Percentiles rank a stretch among this genome's conserved stretches.
These are phyloP conservation scores for Apiospora kogelbergensis DNA, from an alignment of 2,329 filamentous ascomycete species.

Conservation along the genomic window DNA sequence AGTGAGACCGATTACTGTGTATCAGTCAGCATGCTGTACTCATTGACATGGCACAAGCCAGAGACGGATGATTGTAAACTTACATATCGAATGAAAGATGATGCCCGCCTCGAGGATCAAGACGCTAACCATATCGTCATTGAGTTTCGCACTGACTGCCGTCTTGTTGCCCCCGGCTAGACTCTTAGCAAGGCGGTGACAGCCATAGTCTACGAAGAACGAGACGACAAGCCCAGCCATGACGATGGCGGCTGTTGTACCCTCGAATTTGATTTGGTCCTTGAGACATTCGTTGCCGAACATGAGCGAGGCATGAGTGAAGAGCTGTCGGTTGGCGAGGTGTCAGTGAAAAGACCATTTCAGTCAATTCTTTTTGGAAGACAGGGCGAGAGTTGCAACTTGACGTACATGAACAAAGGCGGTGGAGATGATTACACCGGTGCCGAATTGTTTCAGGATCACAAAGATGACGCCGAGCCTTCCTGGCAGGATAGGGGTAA, in stretches of 20 bases:
- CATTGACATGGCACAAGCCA: neutral
- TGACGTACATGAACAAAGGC: slow-evolving; percentile 65
- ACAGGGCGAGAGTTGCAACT: neutral
- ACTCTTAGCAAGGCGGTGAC: slow-evolving; percentile 54
- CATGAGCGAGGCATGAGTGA: slow-evolving; percentile 72
- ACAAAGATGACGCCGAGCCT: slow-evolving; percentile 54
- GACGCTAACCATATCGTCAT: slow-evolving; percentile 51
- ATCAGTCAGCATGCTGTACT: neutral
- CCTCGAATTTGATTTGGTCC: slow-evolving; percentile 65
- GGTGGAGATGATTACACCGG: slow-evolving; percentile 70
- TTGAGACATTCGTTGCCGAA: slow-evolving; percentile 67
- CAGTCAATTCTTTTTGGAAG: neutral
- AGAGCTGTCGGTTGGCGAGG: slow-evolving; percentile 49
- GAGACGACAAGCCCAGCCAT: slow-evolving; percentile 75
- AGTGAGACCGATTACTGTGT: slow-evolving; percentile 61
- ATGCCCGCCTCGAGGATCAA: slow-evolving; percentile 71
- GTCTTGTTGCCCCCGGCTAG: slow-evolving; percentile 17
- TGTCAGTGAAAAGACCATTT: neutral
- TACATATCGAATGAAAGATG: slow-evolving; percentile 71
- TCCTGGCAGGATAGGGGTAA: slow-evolving; percentile 56
- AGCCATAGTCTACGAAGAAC: slow-evolving; percentile 69
- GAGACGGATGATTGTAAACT: slow-evolving; percentile 25
- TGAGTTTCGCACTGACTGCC: slow-evolving; percentile 8
- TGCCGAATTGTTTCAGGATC: slow-evolving; percentile 72
- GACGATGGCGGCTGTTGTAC: slow-evolving; percentile 66